phyloP scores from a whole-genome alignment of 2,329 filamentous ascomycete species.

The Trichoderma breve region DNA sequence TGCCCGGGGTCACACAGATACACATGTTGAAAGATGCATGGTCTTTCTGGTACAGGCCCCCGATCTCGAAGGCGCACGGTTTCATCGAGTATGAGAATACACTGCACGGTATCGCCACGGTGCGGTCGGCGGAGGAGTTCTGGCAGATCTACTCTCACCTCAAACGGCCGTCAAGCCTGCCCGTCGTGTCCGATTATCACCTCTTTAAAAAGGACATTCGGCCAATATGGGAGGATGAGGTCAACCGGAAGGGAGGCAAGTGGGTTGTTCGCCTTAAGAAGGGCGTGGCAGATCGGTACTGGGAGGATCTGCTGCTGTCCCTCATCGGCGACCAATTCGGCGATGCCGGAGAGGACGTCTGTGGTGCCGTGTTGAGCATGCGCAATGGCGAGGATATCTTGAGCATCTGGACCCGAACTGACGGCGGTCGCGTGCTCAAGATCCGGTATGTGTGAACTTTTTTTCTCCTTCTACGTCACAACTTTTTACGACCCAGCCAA shows the following conservation, averaged over 20 bases:
- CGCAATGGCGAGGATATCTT: slow-evolving; percentile 94
- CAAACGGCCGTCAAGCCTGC: slow-evolving; percentile 82
- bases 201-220: slow-evolving; percentile 96
- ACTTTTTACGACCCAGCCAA: background rate
- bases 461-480: too few species aligned
- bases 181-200: slow-evolving; percentile 94
- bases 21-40: slow-evolving; percentile 76
- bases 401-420: slow-evolving; percentile 95
- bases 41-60: slow-evolving; percentile 97
- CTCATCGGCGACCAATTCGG: slow-evolving; percentile 92
- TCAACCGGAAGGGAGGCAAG: slow-evolving; percentile 94
- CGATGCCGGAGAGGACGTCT: slow-evolving; percentile 90
- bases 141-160: slow-evolving; percentile 86
- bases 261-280: slow-evolving; percentile 98
- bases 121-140: slow-evolving; percentile 84
- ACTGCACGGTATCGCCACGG: slow-evolving; percentile 78
- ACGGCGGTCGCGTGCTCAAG: slow-evolving; percentile 90
- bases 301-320: slow-evolving; percentile 89
- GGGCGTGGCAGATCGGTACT: slow-evolving; percentile 92
- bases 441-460: slow-evolving; percentile 65
- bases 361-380: slow-evolving; percentile 90
- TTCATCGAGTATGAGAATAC: slow-evolving; percentile 95
- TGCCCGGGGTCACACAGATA: slow-evolving; percentile 43
- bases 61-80: slow-evolving; percentile 89
- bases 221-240: slow-evolving; percentile 97